Conservation (phyloP, 257 asterid species). For the Solanum rostratum region DNA sequence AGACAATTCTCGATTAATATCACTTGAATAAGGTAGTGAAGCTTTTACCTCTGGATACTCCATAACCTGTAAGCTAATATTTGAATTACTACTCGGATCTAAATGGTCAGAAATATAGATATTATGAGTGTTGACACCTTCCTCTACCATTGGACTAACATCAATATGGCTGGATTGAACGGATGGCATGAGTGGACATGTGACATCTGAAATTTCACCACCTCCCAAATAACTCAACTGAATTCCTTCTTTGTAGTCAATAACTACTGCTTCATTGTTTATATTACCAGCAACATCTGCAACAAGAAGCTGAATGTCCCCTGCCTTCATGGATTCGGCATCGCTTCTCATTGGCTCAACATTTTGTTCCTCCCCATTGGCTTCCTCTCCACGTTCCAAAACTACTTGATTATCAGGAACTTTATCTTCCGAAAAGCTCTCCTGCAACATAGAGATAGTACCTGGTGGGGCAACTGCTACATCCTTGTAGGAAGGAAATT, state of each 20-base stretch:
- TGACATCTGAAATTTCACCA: conserved; percentile 19
- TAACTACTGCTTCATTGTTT: conserved; percentile 25
- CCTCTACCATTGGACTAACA: conserved; percentile 26
- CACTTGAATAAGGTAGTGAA: conserved; percentile 28
- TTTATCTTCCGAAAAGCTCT: conserved; percentile 30
- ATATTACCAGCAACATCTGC: conserved; percentile 18
- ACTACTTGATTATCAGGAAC: conserved; percentile 14
- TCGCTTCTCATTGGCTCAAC: conserved; percentile 5
- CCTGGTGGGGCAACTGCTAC: conserved; percentile 98
- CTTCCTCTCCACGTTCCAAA: conserved; percentile 32
- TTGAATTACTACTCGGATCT: conserved; percentile 16
- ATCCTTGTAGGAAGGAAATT: conserved; percentile 92
- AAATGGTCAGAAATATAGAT: conserved; percentile 14
- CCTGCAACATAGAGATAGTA: conserved; percentile 61
- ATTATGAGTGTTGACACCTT: conserved; percentile 3
- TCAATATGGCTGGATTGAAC: conserved; percentile 15
- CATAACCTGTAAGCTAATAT: conserved; percentile 22
- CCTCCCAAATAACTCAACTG: conserved; percentile 9
- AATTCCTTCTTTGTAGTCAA: conserved; percentile 23
- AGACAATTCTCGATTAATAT: conserved; percentile 39
- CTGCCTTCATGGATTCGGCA: conserved; percentile 27
- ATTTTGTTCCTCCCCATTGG: conserved; percentile 15
- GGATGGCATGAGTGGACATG: conserved; percentile 12
- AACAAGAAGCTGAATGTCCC: conserved; percentile 12
- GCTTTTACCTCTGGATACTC: conserved; percentile 31